phyloP scores from a whole-genome alignment of 257 asterid genomes.

The Anisodus acutangulus region DNA sequence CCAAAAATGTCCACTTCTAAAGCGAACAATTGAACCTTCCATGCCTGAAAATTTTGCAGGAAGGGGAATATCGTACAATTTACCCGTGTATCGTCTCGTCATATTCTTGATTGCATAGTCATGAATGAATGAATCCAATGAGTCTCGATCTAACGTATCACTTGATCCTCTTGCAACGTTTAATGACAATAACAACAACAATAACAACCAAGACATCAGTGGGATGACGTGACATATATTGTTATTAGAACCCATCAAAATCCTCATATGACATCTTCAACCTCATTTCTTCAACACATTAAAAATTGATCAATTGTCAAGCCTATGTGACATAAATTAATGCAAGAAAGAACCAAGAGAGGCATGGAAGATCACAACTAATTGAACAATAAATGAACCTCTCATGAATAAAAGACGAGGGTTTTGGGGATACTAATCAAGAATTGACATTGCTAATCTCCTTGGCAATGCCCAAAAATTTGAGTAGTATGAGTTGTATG shows the following conservation, averaged over 20 bases:
- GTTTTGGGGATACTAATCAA: slow-evolving; percentile 22
- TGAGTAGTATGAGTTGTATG: slow-evolving; percentile 40
- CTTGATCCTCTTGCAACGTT: slow-evolving; percentile 40
- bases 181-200: slow-evolving; percentile 29
- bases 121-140: slow-evolving; percentile 60
- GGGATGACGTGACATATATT: slow-evolving; percentile 35
- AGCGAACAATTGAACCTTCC: slow-evolving; percentile 51
- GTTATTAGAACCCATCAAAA: slow-evolving; percentile 60
- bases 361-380: slow-evolving; percentile 6
- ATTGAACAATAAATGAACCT: slow-evolving; percentile 27
- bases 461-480: slow-evolving; percentile 39
- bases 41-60: slow-evolving; percentile 66
- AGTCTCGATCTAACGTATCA: slow-evolving; percentile 38
- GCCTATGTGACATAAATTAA: not conserved
- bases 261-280: slow-evolving; percentile 33
- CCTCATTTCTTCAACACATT: slow-evolving; percentile 24
- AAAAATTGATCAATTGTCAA: not conserved
- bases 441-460: slow-evolving; percentile 34
- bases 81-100: slow-evolving; percentile 54
- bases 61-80: slow-evolving; percentile 49
- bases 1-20: slow-evolving; percentile 56
- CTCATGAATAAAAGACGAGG: slow-evolving; percentile 18
- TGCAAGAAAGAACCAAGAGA: not conserved
- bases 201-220: slow-evolving; percentile 32
- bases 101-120: slow-evolving; percentile 44